Conservation (phyloP, 139 green algal genomes). For the Coelastrella sp. region DNA sequence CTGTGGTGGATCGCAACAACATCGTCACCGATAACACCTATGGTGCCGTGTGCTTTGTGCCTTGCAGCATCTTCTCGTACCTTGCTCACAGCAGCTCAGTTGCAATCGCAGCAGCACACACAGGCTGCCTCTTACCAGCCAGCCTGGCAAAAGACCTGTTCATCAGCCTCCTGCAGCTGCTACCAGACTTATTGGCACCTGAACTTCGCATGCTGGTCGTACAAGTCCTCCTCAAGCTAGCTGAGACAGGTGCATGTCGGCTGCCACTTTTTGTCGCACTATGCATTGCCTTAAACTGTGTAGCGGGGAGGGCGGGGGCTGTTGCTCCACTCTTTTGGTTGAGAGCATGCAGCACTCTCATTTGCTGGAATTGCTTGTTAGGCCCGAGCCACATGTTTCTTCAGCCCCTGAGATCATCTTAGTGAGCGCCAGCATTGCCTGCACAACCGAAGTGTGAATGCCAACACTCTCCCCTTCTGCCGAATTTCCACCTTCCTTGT, state of each 20-base stretch:
- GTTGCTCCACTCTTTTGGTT: neutral
- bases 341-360: too few relatives aligned
- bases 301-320: neutral
- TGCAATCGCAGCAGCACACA: neutral
- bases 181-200: neutral
- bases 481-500: neutral
- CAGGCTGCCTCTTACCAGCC: neutral
- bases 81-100: neutral
- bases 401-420: too few relatives aligned
- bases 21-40: too few relatives aligned
- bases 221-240: conserved; percentile 17
- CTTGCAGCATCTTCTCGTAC: conserved; percentile 3
- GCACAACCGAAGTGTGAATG: neutral
- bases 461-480: neutral
- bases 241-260: neutral
- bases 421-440: too few relatives aligned
- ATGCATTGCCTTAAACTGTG: neutral
- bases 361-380: too few relatives aligned
- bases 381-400: too few relatives aligned
- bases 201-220: neutral
- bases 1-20: too few relatives aligned
- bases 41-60: neutral
- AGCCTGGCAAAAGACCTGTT: conserved; percentile 12
- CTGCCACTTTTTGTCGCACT: neutral
- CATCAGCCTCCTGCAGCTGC: conserved; percentile 27